Evolutionary conservation across 2,329 filamentous ascomycete species (phyloP).

Genomic region (Aspergillaceae sp.): DNA sequence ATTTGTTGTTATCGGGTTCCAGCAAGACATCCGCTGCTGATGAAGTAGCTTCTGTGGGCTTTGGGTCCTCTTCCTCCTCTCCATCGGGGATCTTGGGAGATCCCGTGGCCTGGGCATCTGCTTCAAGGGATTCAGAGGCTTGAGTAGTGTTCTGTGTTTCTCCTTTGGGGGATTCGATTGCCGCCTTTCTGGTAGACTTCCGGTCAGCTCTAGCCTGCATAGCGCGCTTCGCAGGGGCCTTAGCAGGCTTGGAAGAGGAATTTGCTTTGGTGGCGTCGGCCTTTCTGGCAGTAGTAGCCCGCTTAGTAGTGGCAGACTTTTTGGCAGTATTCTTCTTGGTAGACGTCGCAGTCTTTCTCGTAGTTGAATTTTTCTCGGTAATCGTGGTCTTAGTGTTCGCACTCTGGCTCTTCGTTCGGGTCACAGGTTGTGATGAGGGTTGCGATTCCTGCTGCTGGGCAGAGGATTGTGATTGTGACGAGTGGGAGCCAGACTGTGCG

Average conservation of each 20-base stretch:
- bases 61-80: background rate
- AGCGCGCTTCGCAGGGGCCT: background rate
- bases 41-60: background rate
- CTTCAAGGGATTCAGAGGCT: slow-evolving; percentile 1
- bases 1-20: slow-evolving; percentile 7
- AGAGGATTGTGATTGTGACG: background rate
- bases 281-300: background rate
- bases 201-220: slow-evolving; percentile 6
- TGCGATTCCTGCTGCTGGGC: slow-evolving; percentile 5
- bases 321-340: slow-evolving; percentile 6
- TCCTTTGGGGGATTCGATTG: slow-evolving; percentile 2
- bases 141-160: slow-evolving; percentile 4
- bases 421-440: slow-evolving; percentile 3
- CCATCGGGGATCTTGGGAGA: background rate
- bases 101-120: background rate
- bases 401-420: slow-evolving; percentile 9
- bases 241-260: background rate
- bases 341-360: background rate
- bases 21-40: slow-evolving; percentile 1
- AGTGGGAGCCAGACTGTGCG: background rate
- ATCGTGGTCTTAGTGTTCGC: slow-evolving; percentile 8
- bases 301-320: slow-evolving; percentile 5
- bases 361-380: background rate
- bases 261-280: background rate
- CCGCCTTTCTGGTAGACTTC: slow-evolving; percentile 8